Evolutionary conservation across 2,329 filamentous ascomycete genomes (phyloP).

Genomic region (Seiridium cupressi): DNA sequence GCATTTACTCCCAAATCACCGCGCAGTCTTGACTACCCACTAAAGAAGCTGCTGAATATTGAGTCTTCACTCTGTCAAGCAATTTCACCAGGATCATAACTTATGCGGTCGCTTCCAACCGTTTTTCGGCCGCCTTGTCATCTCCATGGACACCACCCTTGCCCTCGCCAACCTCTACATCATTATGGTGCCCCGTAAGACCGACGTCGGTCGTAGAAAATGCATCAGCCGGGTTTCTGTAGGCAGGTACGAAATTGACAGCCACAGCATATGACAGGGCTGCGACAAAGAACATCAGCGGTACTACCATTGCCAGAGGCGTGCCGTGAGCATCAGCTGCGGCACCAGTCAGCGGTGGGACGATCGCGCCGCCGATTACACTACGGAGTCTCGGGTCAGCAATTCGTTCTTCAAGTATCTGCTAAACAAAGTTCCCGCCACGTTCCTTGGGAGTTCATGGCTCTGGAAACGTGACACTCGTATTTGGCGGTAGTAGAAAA

Average conservation of each 20-base stretch:
- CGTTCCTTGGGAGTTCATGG: too few species aligned
- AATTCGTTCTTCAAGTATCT: too few species aligned
- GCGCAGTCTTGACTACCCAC: too few species aligned
- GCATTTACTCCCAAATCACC: too few species aligned
- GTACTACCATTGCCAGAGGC: constrained; percentile 64
- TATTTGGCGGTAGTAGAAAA: too few species aligned
- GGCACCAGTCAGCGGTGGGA: constrained; percentile 69
- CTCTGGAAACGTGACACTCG: too few species aligned
- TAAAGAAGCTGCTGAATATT: too few species aligned
- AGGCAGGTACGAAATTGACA: constrained; percentile 66
- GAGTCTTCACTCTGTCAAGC: too few species aligned
- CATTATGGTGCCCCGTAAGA: constrained; percentile 14
- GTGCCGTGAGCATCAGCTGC: constrained; percentile 63
- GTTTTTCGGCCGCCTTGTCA: constrained; percentile 17
- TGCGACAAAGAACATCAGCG: constrained; percentile 56
- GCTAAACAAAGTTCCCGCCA: too few species aligned
- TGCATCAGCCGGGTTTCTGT: constrained; percentile 61
- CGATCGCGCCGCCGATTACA: constrained; percentile 70
- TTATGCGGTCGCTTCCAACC: not conserved
- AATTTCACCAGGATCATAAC: not conserved
- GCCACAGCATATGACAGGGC: constrained; percentile 56
- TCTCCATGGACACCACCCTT: constrained; percentile 12
- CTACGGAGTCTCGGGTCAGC: too few species aligned
- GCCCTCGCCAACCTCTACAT: constrained; percentile 14
- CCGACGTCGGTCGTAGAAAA: constrained; percentile 46